Evolutionary conservation across 306 rosid genomes (phyloP), one percentile per base, ranked within the genome.

Genomic region (Clitoria ternatea): DNA sequence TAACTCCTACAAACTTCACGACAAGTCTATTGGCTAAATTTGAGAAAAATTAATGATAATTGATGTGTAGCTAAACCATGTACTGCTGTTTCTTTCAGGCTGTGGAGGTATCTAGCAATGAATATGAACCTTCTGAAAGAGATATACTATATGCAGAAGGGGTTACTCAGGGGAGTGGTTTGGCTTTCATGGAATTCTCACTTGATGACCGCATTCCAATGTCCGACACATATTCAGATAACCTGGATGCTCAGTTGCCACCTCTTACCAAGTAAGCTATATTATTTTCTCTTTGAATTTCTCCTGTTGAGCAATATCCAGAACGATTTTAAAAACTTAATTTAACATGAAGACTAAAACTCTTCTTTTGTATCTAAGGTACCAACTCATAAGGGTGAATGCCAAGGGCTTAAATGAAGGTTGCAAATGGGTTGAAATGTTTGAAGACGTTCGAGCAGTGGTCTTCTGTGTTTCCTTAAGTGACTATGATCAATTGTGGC

Each of bases 341-440:
- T n/a, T n/a, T n/a, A n/a, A n/a, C n/a, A n/a, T n/a, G n/a, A n/a
- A 32, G 43, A 71, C 20, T 60, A 57, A 66, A 64, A 65, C 45
- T 12, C 14, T 36, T 68, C 9, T 67, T 23, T 36, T n/a, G 11
- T 88, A 54, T 75, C 69, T 54, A 85, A 95, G 99, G 84, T 95
- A 87, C 80, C 99, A 95, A 77, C 96, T 95, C 18, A 91, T 95
- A 80, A 86, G 97, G 73, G 97, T 95, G 50, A 95, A 92, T 74
- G 97, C 97, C 18, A 89, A 83, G 87, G 99, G 99, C 72, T 87
- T 95, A 85, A 89, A 55, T 29, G 97, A 94, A 57, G 95, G 99
- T 23, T 89, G 99, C 77, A 95, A 91, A 73, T 91, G 99, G 99
- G 97, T 91, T 49, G 99, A 91, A 80, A 95, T 95, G 99, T 95